These are phyloP conservation scores for Boletus patriciae DNA, from an alignment of 768 basidiomycete species.

Conservation along the genomic window DNA sequence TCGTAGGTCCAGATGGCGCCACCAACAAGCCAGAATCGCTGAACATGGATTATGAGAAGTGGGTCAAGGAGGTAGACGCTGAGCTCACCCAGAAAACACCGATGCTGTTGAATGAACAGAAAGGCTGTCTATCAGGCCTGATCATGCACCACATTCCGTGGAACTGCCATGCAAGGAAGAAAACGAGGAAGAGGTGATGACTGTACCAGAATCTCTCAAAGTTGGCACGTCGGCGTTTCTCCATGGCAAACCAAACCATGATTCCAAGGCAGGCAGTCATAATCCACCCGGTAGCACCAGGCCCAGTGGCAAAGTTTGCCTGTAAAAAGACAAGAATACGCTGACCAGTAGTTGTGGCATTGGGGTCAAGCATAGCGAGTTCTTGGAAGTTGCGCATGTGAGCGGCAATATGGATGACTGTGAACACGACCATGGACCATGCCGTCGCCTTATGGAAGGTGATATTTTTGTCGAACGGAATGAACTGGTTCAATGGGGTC, in stretches of 20 bases:
- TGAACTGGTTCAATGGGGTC: slow-evolving; percentile 79
- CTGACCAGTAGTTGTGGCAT: slow-evolving; percentile 53
- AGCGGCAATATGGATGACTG: slow-evolving; percentile 72
- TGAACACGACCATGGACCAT: slow-evolving; percentile 84
- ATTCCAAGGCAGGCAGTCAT: slow-evolving; percentile 72
- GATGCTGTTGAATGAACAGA: slow-evolving; percentile 79
- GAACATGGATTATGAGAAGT: slow-evolving; percentile 8
- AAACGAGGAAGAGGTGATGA: slow-evolving; percentile 86
- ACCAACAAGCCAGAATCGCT: slow-evolving; percentile 91
- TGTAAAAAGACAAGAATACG: slow-evolving; percentile 68
- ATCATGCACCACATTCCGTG: slow-evolving; percentile 99
- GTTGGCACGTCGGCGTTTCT: slow-evolving; percentile 71
- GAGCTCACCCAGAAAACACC: slow-evolving; percentile 92
- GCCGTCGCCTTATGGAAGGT: slow-evolving; percentile 88
- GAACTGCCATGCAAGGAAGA: slow-evolving; percentile 93
- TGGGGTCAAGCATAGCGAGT: slow-evolving; percentile 56
- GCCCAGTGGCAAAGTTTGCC: slow-evolving; percentile 81
- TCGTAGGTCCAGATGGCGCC: slow-evolving; percentile 84
- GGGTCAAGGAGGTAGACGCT: background rate
- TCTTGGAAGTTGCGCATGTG: slow-evolving; percentile 85
- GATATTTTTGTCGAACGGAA: slow-evolving; percentile 94
- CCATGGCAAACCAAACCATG: slow-evolving; percentile 85
- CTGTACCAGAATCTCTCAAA: slow-evolving; percentile 92
- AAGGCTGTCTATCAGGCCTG: slow-evolving; percentile 84
- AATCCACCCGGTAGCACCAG: slow-evolving; percentile 84